phyloP scores from a whole-genome alignment of 352 stramenopile species.

The Globisporangium alternatum region DNA sequence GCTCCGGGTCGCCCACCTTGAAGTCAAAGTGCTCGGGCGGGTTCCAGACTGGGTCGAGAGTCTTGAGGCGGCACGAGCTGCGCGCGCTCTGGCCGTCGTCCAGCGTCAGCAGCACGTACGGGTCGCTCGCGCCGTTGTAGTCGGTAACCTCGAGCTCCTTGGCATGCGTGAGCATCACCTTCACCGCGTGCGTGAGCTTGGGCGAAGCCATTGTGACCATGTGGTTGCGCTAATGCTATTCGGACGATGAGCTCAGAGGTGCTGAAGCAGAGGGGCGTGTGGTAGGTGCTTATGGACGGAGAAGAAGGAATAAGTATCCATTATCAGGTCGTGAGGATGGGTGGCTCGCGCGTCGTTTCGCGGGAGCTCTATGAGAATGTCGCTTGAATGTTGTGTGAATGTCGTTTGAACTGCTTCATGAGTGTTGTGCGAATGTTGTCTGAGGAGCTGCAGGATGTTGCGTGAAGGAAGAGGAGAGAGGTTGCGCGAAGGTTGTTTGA shows the following conservation, averaged over 20 bases:
- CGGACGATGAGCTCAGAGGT: not conserved
- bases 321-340: slow-evolving; percentile 7
- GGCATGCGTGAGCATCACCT: slow-evolving; percentile 29
- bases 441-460: too few relatives aligned
- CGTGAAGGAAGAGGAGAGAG: too few relatives aligned
- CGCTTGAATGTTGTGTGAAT: not conserved
- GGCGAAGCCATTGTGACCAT: not conserved
- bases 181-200: slow-evolving; percentile 15
- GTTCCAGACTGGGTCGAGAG: slow-evolving; percentile 29
- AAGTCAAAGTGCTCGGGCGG: slow-evolving; percentile 37
- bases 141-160: slow-evolving; percentile 27
- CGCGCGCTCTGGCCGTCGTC: slow-evolving; percentile 18
- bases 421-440: not conserved
- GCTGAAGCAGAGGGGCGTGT: too few relatives aligned
- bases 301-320: slow-evolving; percentile 1
- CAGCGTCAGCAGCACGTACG: slow-evolving; percentile 31
- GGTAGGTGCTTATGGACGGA: too few relatives aligned
- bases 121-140: slow-evolving; percentile 30
- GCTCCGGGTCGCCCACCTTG: slow-evolving; percentile 20
- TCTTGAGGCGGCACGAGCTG: slow-evolving; percentile 24
- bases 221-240: not conserved
- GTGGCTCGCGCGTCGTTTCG: not conserved
- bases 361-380: not conserved
- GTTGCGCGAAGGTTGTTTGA: not conserved
- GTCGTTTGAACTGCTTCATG: too few relatives aligned